These are phyloP conservation scores for Solanum sejunctum DNA, from an alignment of 257 asterid species.

Conservation along the genomic window DNA sequence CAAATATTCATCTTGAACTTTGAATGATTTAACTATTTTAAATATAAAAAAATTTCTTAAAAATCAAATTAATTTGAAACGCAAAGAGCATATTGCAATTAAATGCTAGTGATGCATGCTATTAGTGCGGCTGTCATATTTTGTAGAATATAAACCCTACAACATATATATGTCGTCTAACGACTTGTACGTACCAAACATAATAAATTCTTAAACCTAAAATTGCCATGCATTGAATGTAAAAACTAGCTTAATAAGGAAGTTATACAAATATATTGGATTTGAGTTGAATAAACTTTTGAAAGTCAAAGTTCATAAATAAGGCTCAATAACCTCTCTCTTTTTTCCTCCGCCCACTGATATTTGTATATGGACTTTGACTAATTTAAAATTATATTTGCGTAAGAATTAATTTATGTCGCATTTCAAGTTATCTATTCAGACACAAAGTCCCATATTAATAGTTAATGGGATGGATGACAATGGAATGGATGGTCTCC, in stretches of 20 bases:
- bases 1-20: too few species aligned
- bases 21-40: too few species aligned
- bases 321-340: background rate
- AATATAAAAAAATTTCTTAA: too few species aligned
- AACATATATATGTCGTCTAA: too few species aligned
- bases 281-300: background rate
- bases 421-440: background rate
- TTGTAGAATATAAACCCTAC: too few species aligned
- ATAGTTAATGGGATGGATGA: too few species aligned
- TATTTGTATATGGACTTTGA: fast-evolving
- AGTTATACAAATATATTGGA: background rate
- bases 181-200: background rate
- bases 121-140: too few species aligned
- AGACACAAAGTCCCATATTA: too few species aligned
- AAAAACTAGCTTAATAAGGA: background rate
- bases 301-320: background rate
- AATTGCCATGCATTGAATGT: background rate
- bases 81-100: too few species aligned
- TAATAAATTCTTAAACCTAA: background rate
- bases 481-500: too few species aligned
- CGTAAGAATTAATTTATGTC: fast-evolving
- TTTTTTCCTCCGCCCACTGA: background rate
- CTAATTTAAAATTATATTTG: background rate
- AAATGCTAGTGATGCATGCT: too few species aligned
- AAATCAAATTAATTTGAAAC: too few species aligned